phyloP scores from a whole-genome alignment of 1,284 basidiomycete genomes.

The Meripilus lineatus region DNA sequence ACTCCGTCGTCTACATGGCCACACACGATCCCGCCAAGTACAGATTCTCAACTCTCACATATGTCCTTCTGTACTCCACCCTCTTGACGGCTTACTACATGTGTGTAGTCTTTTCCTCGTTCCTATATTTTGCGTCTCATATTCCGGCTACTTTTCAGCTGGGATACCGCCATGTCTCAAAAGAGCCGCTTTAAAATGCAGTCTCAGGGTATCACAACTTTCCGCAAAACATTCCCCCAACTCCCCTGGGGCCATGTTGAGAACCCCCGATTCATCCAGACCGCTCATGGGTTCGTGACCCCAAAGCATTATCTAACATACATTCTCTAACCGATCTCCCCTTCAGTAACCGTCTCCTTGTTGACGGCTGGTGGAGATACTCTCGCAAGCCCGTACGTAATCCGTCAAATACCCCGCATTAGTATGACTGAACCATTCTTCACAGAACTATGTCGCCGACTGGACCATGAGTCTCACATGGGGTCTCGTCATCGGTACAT shows the following conservation, averaged over 20 bases:
- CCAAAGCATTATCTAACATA: background rate
- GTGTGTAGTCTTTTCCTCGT: slow-evolving; percentile 36
- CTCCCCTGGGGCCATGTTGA: slow-evolving; percentile 83
- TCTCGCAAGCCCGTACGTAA: slow-evolving; percentile 80
- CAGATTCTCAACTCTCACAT: slow-evolving; percentile 76
- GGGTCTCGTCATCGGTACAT: slow-evolving; percentile 83
- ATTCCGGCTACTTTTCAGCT: slow-evolving; percentile 42
- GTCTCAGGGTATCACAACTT: slow-evolving; percentile 82
- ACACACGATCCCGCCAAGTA: slow-evolving; percentile 89
- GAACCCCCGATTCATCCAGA: slow-evolving; percentile 91
- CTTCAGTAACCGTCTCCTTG: slow-evolving; percentile 74
- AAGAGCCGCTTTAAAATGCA: slow-evolving; percentile 99
- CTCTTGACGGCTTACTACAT: slow-evolving; percentile 84
- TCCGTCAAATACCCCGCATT: background rate
- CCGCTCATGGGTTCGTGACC: slow-evolving; percentile 74
- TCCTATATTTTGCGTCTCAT: background rate
- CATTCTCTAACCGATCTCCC: background rate
- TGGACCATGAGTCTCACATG: slow-evolving; percentile 88
- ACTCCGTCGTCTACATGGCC: slow-evolving; percentile 97
- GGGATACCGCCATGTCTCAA: slow-evolving; percentile 94
- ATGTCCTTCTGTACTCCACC: slow-evolving; percentile 69
- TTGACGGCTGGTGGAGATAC: slow-evolving; percentile 88
- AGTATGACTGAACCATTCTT: background rate
- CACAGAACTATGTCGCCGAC: slow-evolving; percentile 80
- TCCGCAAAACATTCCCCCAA: slow-evolving; percentile 92